Percentiles rank a stretch among this genome's conserved stretches.
Evolutionary conservation across 805 yeast species (phyloP).

Genomic region (Maudiozyma serrabonitensis): DNA sequence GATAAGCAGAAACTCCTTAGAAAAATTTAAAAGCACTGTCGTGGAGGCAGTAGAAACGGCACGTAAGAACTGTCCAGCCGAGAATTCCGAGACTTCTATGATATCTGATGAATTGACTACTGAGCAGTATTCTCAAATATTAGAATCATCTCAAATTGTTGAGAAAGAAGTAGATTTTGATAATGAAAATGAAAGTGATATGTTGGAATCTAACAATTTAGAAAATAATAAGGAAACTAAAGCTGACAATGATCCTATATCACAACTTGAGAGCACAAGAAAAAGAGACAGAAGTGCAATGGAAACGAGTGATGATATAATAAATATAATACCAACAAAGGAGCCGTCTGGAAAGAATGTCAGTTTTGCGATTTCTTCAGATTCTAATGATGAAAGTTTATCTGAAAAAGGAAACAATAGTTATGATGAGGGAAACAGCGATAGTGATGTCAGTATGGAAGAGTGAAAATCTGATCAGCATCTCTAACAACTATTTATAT

Average conservation of each 20-base stretch:
- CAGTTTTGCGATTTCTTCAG: conserved; percentile 7
- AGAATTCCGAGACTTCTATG: conserved; percentile 1
- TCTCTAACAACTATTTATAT: neutral
- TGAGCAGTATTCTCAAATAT: conserved; percentile 17
- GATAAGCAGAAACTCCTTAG: conserved; percentile 28
- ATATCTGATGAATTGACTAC: conserved; percentile 4
- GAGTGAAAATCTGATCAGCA: neutral
- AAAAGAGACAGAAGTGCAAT: conserved; percentile 7
- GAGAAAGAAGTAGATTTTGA: neutral
- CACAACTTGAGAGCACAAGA: neutral
- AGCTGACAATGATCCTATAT: neutral
- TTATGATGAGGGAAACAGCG: neutral
- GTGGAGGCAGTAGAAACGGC: conserved; percentile 8
- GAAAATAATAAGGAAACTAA: neutral
- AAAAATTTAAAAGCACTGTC: conserved; percentile 19
- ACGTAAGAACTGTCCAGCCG: conserved; percentile 2
- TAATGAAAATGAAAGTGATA: neutral
- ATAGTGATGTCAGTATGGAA: neutral
- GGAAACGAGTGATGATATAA: neutral
- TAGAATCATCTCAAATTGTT: conserved; percentile 9
- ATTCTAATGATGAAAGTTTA: neutral
- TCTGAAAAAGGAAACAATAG: no score
- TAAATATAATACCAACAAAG: neutral
- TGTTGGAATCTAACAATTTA: neutral
- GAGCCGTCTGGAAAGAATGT: conserved; percentile 5